Conservation (phyloP, 2,329 filamentous ascomycete species). For the Trichophyton mentagrophytes region DNA sequence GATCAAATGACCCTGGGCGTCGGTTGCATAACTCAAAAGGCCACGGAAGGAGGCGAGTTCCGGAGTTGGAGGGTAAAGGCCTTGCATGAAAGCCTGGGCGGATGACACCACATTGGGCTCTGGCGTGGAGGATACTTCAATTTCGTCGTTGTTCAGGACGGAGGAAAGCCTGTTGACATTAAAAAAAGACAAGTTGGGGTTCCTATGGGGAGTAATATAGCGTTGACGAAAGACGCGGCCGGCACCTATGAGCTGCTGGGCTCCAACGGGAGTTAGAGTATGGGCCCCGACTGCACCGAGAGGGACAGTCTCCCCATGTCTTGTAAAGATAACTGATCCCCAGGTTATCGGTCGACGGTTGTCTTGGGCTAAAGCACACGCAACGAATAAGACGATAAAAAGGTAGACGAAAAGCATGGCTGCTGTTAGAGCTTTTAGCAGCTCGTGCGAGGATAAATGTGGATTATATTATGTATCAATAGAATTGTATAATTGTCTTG, state of each 20-base stretch:
- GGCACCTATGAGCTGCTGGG: slow-evolving; percentile 40
- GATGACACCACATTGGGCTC: slow-evolving; percentile 39
- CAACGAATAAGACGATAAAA: neutral
- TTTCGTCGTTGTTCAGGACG: slow-evolving; percentile 35
- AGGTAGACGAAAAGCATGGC: neutral
- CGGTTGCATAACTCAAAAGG: slow-evolving; percentile 25
- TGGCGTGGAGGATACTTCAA: slow-evolving; percentile 37
- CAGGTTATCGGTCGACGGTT: slow-evolving; percentile 28
- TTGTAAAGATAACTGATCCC: slow-evolving; percentile 42
- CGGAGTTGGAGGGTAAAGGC: slow-evolving; percentile 43
- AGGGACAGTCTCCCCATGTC: slow-evolving; percentile 45
- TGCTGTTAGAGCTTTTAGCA: neutral
- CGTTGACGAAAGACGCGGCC: slow-evolving; percentile 41
- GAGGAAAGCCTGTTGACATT: slow-evolving; percentile 36
- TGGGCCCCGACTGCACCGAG: slow-evolving; percentile 21
- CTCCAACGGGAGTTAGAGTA: slow-evolving; percentile 41
- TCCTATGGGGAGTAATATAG: slow-evolving; percentile 33
- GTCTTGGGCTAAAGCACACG: slow-evolving; percentile 3
- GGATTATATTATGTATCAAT: no score
- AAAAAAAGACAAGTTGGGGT: slow-evolving; percentile 18
- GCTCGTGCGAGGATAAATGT: neutral
- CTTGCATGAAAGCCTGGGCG: slow-evolving; percentile 50
- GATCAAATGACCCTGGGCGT: slow-evolving; percentile 36
- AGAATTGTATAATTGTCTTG: no score
- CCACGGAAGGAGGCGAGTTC: slow-evolving; percentile 23